Conservation (phyloP, 768 basidiomycete species). For the Tulasnella sp. region DNA sequence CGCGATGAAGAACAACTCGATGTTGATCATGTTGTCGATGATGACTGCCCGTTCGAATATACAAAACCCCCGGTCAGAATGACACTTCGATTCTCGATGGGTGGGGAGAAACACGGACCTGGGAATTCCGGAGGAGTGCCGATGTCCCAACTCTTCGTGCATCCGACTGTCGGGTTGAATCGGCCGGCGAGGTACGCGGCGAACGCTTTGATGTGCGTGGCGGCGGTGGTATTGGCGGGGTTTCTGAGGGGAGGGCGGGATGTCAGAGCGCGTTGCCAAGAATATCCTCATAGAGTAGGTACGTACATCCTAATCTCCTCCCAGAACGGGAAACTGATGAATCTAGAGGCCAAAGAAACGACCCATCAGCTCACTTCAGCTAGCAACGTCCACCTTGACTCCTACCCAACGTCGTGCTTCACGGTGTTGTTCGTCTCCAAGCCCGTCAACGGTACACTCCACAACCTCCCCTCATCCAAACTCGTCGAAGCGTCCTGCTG, state of each 20-base stretch:
- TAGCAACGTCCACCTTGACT: too few relatives aligned
- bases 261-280: neutral
- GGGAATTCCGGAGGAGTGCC: slow-evolving; percentile 9
- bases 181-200: slow-evolving; percentile 14
- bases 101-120: neutral
- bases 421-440: slow-evolving; percentile 9
- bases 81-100: neutral
- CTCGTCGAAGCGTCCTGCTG: neutral
- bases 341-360: neutral
- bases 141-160: slow-evolving; percentile 18
- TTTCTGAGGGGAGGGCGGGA: neutral
- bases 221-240: slow-evolving; percentile 14
- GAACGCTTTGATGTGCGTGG: slow-evolving; percentile 10
- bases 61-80: neutral
- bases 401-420: slow-evolving; percentile 15
- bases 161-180: slow-evolving; percentile 15
- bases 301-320: slow-evolving; percentile 15
- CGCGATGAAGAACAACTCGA: slow-evolving; percentile 14
- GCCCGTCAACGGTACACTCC: slow-evolving; percentile 12
- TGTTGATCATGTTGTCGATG: slow-evolving; percentile 21
- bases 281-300: too few relatives aligned
- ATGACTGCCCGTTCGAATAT: slow-evolving; percentile 13
- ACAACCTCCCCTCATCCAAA: slow-evolving; percentile 5
- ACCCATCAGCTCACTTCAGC: too few relatives aligned
- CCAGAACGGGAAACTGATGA: slow-evolving; percentile 16